Evolutionary conservation across 2,329 filamentous ascomycete genomes (phyloP).

Genomic region (Stachybotrys chlorohalonatus): DNA sequence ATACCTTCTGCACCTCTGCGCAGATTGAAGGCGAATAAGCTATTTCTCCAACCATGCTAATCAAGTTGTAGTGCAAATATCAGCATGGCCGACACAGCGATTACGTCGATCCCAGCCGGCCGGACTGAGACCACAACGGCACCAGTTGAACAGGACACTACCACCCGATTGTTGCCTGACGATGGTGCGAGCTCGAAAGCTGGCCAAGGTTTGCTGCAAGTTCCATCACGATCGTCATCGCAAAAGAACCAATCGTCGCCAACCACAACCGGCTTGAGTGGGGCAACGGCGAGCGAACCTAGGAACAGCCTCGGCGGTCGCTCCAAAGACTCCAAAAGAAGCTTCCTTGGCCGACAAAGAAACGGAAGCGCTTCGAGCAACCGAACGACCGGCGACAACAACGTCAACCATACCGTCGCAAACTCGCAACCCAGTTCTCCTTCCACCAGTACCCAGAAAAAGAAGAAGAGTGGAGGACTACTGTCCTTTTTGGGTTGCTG

Average conservation of each 20-base stretch:
- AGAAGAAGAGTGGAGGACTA: conserved; percentile 46
- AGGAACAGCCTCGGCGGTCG: conserved; percentile 54
- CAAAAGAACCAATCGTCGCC: conserved; percentile 50
- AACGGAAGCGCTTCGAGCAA: conserved; percentile 63
- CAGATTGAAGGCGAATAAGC: background rate
- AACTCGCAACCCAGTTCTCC: conserved; percentile 45
- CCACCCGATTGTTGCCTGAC: conserved; percentile 31
- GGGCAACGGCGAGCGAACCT: conserved; percentile 48
- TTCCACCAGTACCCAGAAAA: conserved; percentile 37
- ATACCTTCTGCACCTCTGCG: background rate
- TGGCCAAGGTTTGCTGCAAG: conserved; percentile 43
- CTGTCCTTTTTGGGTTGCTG: conserved; percentile 59
- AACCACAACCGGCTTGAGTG: conserved; percentile 50
- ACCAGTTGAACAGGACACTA: conserved; percentile 25
- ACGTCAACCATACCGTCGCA: conserved; percentile 38
- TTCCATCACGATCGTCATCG: conserved; percentile 54
- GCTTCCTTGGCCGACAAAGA: conserved; percentile 52
- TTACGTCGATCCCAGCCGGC: conserved; percentile 11
- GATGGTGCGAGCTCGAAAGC: conserved; percentile 36
- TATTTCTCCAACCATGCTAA: conserved; percentile 6
- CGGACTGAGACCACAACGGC: conserved; percentile 25
- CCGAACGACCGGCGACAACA: conserved; percentile 45
- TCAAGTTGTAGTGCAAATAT: conserved; percentile 9
- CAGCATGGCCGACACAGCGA: conserved; percentile 23
- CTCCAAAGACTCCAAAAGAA: conserved; percentile 58